Base-by-base conservation (phyloP, 2,329 filamentous ascomycete genomes). In the Shiraia bambusicola region DNA sequence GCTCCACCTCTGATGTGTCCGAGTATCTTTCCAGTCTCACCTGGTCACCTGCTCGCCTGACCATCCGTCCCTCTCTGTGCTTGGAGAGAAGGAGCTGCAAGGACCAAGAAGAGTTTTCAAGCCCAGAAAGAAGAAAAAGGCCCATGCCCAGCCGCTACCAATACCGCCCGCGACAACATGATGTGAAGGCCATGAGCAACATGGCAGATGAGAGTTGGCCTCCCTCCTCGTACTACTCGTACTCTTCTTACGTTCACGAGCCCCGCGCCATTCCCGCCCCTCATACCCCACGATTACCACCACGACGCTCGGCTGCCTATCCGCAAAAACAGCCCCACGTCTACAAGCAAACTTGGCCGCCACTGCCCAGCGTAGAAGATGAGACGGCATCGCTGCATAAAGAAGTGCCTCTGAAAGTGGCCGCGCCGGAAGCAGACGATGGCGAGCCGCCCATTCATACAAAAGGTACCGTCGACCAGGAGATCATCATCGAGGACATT, bases 321-420 rank as follows among this genome's bases (percentile, higher is more conserved):
- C 42, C 54, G 42, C 42, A 56, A 40, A 16, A 54, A 47, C 59
- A 49, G 28, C 52, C 49, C 6, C 42, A 41, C 52, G 13, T 35
- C 16, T 51, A 47, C 45, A 59, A 42, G 35, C 32, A 47, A 12
- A 57, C 64, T 46, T 76, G 73, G 60, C 82, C 84, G 5, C 85
- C 84, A 1, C 73, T 75, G 13, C 83, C 86, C 3, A 82, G 68
- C 26, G 84, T 85, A 34, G 86, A 91, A 63, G 86, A 90, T 60
- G 86, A 88, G 63, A 70, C 63, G 12, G 75, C 72, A 11, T 80
- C 85, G 6, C 66, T 88, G 27, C 78, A 77, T 5, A 81, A 76
- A 61, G 86, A 90, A 60, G 68, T 79, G 54, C 73, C 74, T 17
- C 57, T 64, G 30, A 67, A 68, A 19, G 48, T 49, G 40, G 42